Evolutionary conservation across 139 green algal species (phyloP), one percentile per base, ranked within the genome.

Genomic region (Pleodorina starrii): DNA sequence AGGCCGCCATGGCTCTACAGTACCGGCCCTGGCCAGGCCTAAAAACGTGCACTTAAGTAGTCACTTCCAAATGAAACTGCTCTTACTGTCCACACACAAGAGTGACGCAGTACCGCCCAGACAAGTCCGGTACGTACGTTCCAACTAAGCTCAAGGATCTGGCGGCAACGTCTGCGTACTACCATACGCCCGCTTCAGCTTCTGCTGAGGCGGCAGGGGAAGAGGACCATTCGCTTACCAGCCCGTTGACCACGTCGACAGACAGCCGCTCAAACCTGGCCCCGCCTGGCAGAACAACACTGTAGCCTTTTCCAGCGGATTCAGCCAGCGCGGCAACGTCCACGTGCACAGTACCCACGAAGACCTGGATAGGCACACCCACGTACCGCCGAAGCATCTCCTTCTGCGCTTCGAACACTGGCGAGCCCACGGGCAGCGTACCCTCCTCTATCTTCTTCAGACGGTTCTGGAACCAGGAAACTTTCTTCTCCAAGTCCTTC

Each of bases 341-440:
- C 60, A 72, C 60, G 27, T 72, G 60, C 60, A 72, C 60, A 14
- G 60, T 72, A 72, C 60, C 60, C 25, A 72, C 60, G 27, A 72
- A 72, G 25, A 14, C 60, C 27, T 72, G 12, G 60, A 72, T 72
- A 32, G 11, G 60, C 60, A 14, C 60, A 72, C 60, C 60, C 60
- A 72, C 11, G 19, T 72, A 72, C 60, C 60, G 60, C 60, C 27
- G 17, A 12, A 72, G 60, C 19, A 35, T 14, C 12, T 72, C 60
- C 6, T 72, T 72, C 19, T 72, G 60, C 60, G 19, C 25, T 10
- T 72, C 19, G 60, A 72, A 72, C 11, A 14, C 60, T 72, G 60
- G 60, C 19, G 60, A 72, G 25, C 60, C 60, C 27, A 14, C 19
- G 60, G 60, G 60, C 60, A 72, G 60, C 19, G 60, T 72, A 32